A percentile compares a stretch with the other conserved stretches of the same genome.
Conservation (phyloP, 768 basidiomycete genomes). For the Saitozyma podzolica region DNA sequence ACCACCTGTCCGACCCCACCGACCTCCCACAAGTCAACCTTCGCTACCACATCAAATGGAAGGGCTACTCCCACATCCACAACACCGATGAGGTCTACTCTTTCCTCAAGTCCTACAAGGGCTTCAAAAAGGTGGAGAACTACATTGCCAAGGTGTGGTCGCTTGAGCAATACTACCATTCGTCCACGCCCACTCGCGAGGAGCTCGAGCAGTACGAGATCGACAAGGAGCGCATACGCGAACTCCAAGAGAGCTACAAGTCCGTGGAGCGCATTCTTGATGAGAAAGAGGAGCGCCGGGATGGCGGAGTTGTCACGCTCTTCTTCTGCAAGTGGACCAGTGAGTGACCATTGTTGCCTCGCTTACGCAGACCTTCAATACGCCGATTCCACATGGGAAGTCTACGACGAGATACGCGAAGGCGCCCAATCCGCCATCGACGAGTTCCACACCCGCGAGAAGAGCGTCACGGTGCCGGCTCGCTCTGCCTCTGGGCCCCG, state of each 20-base stretch:
- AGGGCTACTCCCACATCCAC: constrained; percentile 94
- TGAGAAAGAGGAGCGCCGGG: constrained; percentile 51
- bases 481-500: constrained; percentile 72
- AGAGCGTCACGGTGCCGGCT: constrained; percentile 77
- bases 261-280: constrained; percentile 83
- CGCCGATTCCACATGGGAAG: constrained; percentile 95
- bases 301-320: constrained; percentile 59
- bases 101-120: constrained; percentile 91
- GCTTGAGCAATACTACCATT: constrained; percentile 65
- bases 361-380: constrained; percentile 66
- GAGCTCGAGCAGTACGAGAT: constrained; percentile 85
- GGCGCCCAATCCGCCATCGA: constrained; percentile 78
- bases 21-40: constrained; percentile 87
- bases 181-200: constrained; percentile 73
- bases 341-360: constrained; percentile 16
- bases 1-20: constrained; percentile 63
- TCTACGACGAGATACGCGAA: constrained; percentile 66
- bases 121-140: constrained; percentile 96
- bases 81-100: constrained; percentile 99
- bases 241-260: constrained; percentile 86
- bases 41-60: constrained; percentile 99
- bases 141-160: constrained; percentile 76
- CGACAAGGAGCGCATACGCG: constrained; percentile 85
- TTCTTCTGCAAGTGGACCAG: constrained; percentile 98
- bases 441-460: constrained; percentile 73